A percentile compares a stretch with the other conserved stretches of the same genome.
phyloP scores from a whole-genome alignment of 148 eudicot genomes.

The Vaccinium vitisidaea region DNA sequence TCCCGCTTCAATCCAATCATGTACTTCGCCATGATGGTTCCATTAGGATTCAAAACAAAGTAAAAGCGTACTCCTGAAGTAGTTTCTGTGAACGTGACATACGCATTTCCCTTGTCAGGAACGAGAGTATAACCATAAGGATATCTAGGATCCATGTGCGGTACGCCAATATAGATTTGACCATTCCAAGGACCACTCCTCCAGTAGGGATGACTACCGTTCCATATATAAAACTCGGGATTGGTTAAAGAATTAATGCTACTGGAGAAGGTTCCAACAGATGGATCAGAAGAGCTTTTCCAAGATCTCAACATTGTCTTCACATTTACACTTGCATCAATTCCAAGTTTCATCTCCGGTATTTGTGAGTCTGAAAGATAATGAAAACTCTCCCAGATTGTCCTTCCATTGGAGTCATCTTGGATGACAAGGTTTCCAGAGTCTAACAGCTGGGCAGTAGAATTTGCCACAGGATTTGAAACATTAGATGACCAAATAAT shows the following conservation, averaged over 20 bases:
- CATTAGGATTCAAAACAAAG: constrained; percentile 23
- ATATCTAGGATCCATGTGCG: background rate
- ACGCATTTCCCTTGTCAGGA: constrained; percentile 11
- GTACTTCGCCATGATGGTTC: constrained; percentile 1
- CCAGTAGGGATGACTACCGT: constrained; percentile 30
- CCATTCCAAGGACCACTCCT: constrained; percentile 47
- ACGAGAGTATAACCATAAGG: background rate
- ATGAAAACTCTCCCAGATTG: constrained; percentile 21
- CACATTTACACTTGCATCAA: background rate
- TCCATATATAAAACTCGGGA: constrained; percentile 33
- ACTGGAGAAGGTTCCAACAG: constrained; percentile 31
- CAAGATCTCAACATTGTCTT: constrained; percentile 29
- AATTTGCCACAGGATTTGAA: constrained; percentile 10
- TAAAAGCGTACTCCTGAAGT: background rate
- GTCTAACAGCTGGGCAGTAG: constrained; percentile 20
- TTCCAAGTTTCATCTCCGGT: background rate
- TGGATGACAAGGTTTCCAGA: constrained; percentile 19
- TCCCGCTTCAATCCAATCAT: constrained; percentile 19
- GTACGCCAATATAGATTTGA: constrained; percentile 27
- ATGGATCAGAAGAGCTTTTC: constrained; percentile 42
- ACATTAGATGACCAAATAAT: constrained; percentile 42
- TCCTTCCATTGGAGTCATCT: background rate
- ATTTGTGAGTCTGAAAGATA: constrained; percentile 9
- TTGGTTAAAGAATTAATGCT: constrained; percentile 16
- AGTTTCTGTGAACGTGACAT: constrained; percentile 10